These are phyloP conservation scores for Rhododendron kiyosumense DNA, from an alignment of 148 eudicot species.

Conservation along the genomic window DNA sequence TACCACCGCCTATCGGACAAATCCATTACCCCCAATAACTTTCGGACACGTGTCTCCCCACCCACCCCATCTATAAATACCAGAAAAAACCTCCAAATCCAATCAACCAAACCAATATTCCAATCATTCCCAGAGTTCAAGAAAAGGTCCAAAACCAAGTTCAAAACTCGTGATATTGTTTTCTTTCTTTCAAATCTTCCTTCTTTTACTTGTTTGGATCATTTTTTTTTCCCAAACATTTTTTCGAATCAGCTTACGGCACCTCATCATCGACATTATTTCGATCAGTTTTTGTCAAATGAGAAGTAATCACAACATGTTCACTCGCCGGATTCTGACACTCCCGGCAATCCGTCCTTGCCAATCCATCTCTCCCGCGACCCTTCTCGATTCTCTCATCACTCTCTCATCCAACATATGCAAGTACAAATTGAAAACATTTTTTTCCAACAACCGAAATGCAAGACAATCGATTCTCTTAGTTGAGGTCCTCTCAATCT, in stretches of 20 bases:
- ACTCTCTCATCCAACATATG: constrained; percentile 33
- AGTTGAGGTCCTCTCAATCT: constrained; percentile 33
- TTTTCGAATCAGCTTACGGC: too few species aligned
- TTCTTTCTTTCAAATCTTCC: background rate
- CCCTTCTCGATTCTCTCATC: constrained; percentile 51
- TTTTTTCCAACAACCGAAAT: constrained; percentile 41
- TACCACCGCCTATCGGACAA: background rate
- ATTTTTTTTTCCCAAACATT: too few species aligned
- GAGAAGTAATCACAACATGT: constrained; percentile 30
- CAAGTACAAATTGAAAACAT: constrained; percentile 21
- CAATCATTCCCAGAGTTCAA: background rate
- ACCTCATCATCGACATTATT: background rate
- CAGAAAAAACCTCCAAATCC: background rate
- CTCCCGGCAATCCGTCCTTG: constrained; percentile 53
- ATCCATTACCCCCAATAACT: background rate
- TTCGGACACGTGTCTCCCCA: constrained; percentile 24
- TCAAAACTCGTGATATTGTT: background rate
- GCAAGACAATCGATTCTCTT: constrained; percentile 38
- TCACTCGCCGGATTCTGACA: constrained; percentile 63
- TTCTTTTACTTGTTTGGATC: background rate
- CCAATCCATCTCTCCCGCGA: constrained; percentile 25
- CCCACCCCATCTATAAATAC: background rate
- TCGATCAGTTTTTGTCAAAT: constrained; percentile 20
- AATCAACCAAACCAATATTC: constrained; percentile 6
- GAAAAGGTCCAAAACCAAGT: background rate